Percentiles rank a stretch among this genome's conserved stretches.
Evolutionary conservation across 176 grass and related monocot species (phyloP).

Genomic region (Ensete ventricosum): DNA sequence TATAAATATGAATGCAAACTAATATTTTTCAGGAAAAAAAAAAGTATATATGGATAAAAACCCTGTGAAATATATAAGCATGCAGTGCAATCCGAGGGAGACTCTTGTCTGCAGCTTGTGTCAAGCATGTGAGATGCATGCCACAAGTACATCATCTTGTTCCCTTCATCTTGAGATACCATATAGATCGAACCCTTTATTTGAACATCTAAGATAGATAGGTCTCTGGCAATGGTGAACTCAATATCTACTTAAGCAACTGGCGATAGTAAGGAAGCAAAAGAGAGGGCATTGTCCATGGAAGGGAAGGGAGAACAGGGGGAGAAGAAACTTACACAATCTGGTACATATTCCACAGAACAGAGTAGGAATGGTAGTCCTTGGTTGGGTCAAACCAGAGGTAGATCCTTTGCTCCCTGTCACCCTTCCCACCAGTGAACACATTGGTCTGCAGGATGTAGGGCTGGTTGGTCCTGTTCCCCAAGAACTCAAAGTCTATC

Average conservation of each 20-base stretch:
- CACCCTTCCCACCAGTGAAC: constrained; percentile 1
- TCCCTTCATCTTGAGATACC: not conserved
- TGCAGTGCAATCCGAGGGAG: not conserved
- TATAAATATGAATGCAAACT: no score
- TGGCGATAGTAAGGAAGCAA: no score
- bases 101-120: not conserved
- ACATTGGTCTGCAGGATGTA: constrained; percentile 13
- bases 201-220: no score
- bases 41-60: no score
- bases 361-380: constrained; percentile 1
- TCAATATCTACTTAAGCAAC: no score
- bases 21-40: no score
- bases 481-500: constrained; percentile 9
- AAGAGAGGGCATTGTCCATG: no score
- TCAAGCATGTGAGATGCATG: not conserved
- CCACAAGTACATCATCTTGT: not conserved
- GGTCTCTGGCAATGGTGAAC: no score
- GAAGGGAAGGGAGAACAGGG: not conserved
- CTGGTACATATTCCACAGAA: constrained; percentile 5
- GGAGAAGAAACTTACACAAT: not conserved
- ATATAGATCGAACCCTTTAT: no score
- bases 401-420: constrained; percentile 9
- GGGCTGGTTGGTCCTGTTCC: not conserved
- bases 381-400: constrained; percentile 13
- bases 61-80: no score